Evolutionary conservation across 148 eudicot genomes (phyloP).

Genomic region (Cornus florida): DNA sequence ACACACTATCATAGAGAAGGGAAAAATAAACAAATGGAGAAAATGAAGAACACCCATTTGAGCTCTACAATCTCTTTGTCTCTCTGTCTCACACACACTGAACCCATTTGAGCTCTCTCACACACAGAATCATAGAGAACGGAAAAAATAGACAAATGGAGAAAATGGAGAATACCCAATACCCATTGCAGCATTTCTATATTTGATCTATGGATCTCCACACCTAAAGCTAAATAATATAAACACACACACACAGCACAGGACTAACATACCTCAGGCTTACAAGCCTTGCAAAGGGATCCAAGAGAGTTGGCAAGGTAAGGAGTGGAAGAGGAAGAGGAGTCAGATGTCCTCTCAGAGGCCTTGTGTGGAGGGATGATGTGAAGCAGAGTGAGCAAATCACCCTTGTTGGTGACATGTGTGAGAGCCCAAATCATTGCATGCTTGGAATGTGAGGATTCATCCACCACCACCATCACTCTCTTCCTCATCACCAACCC

Average conservation of each 20-base stretch:
- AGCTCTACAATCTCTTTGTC: neutral
- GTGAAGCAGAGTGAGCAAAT: conserved; percentile 77
- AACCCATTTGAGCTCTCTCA: neutral
- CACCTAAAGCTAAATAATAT: neutral
- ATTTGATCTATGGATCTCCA: neutral
- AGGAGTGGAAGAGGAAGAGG: conserved; percentile 32
- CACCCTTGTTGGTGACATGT: conserved; percentile 84
- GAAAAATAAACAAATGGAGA: too few species aligned
- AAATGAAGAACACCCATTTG: too few species aligned
- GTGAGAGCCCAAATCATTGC: conserved; percentile 98
- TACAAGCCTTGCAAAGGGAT: conserved; percentile 84
- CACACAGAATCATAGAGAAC: too few species aligned
- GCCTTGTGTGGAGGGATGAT: conserved; percentile 28
- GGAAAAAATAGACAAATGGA: too few species aligned
- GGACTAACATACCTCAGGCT: conserved; percentile 63
- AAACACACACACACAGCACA: neutral
- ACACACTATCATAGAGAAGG: too few species aligned
- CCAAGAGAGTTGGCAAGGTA: conserved; percentile 74
- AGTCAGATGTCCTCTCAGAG: conserved; percentile 6
- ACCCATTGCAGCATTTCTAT: neutral
- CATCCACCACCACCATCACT: conserved; percentile 92
- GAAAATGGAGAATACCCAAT: too few species aligned
- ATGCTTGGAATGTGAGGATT: conserved; percentile 70
- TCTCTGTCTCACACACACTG: too few species aligned
- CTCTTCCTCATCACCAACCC: conserved; percentile 56